These are phyloP conservation scores for Penicillium frequentans DNA, from an alignment of 2,329 filamentous ascomycete species.

Conservation along the genomic window DNA sequence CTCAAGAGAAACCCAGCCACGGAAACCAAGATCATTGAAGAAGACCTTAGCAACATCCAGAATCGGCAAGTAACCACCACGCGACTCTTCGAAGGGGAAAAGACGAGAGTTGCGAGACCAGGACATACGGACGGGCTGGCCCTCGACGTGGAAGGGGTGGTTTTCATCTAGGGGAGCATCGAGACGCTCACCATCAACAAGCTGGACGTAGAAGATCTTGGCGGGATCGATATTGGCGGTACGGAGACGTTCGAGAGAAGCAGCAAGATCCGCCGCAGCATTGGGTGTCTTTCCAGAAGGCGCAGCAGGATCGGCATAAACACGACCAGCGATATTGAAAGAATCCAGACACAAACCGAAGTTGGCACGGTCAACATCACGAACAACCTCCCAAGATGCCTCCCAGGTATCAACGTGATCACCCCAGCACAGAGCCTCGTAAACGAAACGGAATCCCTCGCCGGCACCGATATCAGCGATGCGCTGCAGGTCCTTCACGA, in stretches of 20 bases:
- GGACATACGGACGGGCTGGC: slow-evolving; percentile 66
- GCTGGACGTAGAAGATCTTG: slow-evolving; percentile 73
- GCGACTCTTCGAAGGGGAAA: slow-evolving; percentile 62
- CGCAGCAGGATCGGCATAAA: slow-evolving; percentile 67
- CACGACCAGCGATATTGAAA: slow-evolving; percentile 73
- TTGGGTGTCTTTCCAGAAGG: slow-evolving; percentile 49
- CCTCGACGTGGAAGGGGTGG: slow-evolving; percentile 53
- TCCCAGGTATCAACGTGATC: slow-evolving; percentile 72
- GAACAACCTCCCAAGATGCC: slow-evolving; percentile 67
- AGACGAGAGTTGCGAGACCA: slow-evolving; percentile 74
- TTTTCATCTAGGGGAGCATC: slow-evolving; percentile 51
- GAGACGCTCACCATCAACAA: slow-evolving; percentile 70
- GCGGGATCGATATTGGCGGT: slow-evolving; percentile 54
- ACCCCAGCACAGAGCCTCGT: slow-evolving; percentile 72
- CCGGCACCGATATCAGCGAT: slow-evolving; percentile 66
- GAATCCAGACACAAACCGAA: slow-evolving; percentile 77
- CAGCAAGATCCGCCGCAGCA: slow-evolving; percentile 56
- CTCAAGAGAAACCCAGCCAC: slow-evolving; percentile 26
- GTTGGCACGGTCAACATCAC: slow-evolving; percentile 66
- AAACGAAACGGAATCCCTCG: slow-evolving; percentile 52
- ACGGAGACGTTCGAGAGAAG: slow-evolving; percentile 58
- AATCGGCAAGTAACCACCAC: slow-evolving; percentile 67
- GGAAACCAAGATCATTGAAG: slow-evolving; percentile 25
- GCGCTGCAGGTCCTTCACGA: slow-evolving; percentile 36
- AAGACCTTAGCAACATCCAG: slow-evolving; percentile 52